Base-by-base conservation (phyloP, 2,329 filamentous ascomycete species). In the Atkinsonella texensis region DNA sequence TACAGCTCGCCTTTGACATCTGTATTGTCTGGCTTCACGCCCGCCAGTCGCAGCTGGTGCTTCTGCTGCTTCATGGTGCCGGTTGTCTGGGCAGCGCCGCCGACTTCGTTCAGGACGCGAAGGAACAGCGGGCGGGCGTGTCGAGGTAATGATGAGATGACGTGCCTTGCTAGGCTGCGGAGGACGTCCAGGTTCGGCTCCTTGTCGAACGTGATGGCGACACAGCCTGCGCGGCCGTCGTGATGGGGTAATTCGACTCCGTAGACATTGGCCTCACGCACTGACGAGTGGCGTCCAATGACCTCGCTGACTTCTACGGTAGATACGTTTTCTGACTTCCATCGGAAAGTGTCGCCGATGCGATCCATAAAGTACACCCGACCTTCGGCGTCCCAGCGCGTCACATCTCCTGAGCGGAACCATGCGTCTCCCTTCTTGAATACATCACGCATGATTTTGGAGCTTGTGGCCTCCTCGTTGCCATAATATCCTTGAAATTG, bases 21-120 rank as follows among this genome's bases (percentile, higher is more conserved):
- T 1, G 54, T 50, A 8, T 51, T 32, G 4, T 61, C 66, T 0
- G 84, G 85, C 59, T 87, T 79, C 0, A 91, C 86, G 0, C 89
- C 89, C 55, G 90, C 77, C 2, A 74, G 72, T n/a, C 87, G 74
- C 56, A 95, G 65, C 0, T 72, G 68, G 56, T 85, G 80, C 68
- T 95, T 95, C 68, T 90, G 85, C 70, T 94, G 87, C 74, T 95
- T 95, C 61, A 89, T 86, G 46, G 89, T 95, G 0, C 89, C 88
- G 4, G 89, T 95, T 1, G 80, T 75, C 60, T 85, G 80, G 57
- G 80, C 73, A 1, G 70, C 66, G 42, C 80, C 75, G 3, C 70
- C 68, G 45, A 76, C 68, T 28, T 77, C 74, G 28, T 69, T 72
- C 8, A 83, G 76, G 6, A 89, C 67, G 12, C 89, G 75, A 46